A percentile compares a stretch with the other conserved stretches of the same genome.
Evolutionary conservation across 768 basidiomycete species (phyloP).

Genomic region (Phlebiopsis gigantea): DNA sequence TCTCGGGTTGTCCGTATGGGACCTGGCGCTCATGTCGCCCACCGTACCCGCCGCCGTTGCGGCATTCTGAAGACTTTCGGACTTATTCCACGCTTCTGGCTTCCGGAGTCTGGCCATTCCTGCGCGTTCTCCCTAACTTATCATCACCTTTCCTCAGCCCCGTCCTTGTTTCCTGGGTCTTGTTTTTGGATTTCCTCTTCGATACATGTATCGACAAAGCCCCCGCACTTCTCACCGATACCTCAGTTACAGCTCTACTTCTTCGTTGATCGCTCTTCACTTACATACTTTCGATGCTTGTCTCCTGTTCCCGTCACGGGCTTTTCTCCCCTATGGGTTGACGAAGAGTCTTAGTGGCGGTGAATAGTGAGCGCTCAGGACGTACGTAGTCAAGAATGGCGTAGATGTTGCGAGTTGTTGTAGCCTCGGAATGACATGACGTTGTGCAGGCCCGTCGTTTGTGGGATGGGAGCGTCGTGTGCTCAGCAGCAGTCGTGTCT

Average conservation of each 20-base stretch:
- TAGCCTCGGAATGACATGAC: too few relatives aligned
- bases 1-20: conserved; percentile 25
- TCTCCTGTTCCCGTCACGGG: conserved; percentile 20
- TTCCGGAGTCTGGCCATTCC: conserved; percentile 2
- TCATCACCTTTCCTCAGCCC: background rate
- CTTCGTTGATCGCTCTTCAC: conserved; percentile 7
- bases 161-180: conserved; percentile 9
- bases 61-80: conserved; percentile 13
- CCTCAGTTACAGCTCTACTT: conserved; percentile 3
- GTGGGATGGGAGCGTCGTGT: too few relatives aligned
- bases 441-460: too few relatives aligned
- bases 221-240: conserved; percentile 16
- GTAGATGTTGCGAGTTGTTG: background rate
- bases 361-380: conserved; percentile 44
- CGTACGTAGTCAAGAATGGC: conserved; percentile 7
- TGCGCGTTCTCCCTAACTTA: conserved; percentile 10
- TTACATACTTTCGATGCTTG: conserved; percentile 22
- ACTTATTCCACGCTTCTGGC: conserved; percentile 1
- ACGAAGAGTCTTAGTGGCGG: conserved; percentile 31
- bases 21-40: conserved; percentile 9
- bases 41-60: conserved; percentile 6
- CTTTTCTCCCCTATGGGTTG: conserved; percentile 43
- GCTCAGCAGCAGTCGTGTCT: too few relatives aligned
- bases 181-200: conserved; percentile 11
- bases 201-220: conserved; percentile 9